Evolutionary conservation across 2,329 filamentous ascomycete species (phyloP), one percentile per base, ranked within the genome.

Genomic region (Tolypocladium sp.): DNA sequence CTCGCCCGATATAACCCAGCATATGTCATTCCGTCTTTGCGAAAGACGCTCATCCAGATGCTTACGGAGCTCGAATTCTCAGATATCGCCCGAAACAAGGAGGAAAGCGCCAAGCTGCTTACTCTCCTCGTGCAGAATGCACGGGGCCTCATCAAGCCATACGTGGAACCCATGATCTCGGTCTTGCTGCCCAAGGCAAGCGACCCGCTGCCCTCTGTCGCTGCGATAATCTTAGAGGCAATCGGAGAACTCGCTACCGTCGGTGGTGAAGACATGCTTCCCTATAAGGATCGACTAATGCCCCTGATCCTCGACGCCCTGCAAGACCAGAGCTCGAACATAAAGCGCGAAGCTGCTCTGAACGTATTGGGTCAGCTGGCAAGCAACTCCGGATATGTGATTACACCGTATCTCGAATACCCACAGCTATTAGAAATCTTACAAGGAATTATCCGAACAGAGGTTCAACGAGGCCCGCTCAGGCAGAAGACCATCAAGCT

Each of bases 371-470:
- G 93, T 22, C 92, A 97, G 70, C 79, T 99, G 58, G 92, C 94
- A 6, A 96, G 92, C 69, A 97, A 96, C 73, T 94, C 92, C 15
- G 94, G 95, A 65, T 99, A 99, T 75, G 95, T 99, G 57, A 97
- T 99, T 61, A 87, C 92, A 59, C 95, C 95, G 0, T 99, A 97
- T 68, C 81, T 93, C 55, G 92, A 99, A 61, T 96, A 97, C 67
- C 94, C 95, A 0, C 89, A 97, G 69, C 83, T 99, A 9, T 85
- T 99, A 55, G 91, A 94, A 61, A 90, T 97, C 35, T 77, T 99
- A 10, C 93, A 97, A 70, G 91, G 89, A 64, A 96, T 99, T 65
- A 94, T 97, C 66, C 90, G 95, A 67, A 91, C 90, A 8, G 95
- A 99, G 73, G 81, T 83, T 2, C 90, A 92, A 62, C 88, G 92